Evolutionary conservation across 768 basidiomycete genomes (phyloP), one percentile per base, ranked within the genome.

Genomic region (Kwoniella bestiolae): DNA sequence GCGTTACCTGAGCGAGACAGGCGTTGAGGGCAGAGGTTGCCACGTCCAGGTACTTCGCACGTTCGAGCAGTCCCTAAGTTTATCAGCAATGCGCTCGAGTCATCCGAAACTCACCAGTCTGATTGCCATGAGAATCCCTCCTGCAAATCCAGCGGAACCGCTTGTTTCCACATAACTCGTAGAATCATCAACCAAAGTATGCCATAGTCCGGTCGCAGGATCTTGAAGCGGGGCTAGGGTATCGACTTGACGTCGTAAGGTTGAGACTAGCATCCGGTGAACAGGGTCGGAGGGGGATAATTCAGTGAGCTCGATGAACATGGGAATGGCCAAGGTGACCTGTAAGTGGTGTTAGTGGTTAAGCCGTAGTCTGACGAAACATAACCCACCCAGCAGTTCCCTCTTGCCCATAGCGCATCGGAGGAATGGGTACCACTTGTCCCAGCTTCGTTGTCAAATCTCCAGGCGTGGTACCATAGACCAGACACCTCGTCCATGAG

Each of bases 331-430:
- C 28, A 72, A 26, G 21, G 73, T 75, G 56, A 75, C 66, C 61
- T 64, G 12, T 9, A 16, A n/a, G n/a, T n/a, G n/a, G n/a, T n/a
- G n/a, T n/a, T n/a, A n/a, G n/a, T n/a, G n/a, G n/a, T n/a, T n/a
- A n/a, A n/a, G n/a, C n/a, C n/a, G n/a, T n/a, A n/a, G n/a, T n/a
- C n/a, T n/a, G n/a, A n/a, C n/a, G n/a, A n/a, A n/a, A 28, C 38
- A 14, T 7, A n/a, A 56, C 65, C n/a, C 28, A 62, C 60, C 86
- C 86, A 75, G 84, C 78, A 86, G 72, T 86, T 87, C 25, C 86
- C 86, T 50, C 86, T 78, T 7, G 84, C 86, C 86, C 86, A 86
- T 38, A 81, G 81, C 9, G 85, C 85, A 34, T 78, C 75, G 12
- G 82, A 83, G 35, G 68, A 75, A 38, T 77, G 74, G 46, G 74